Percentiles rank a stretch among this genome's conserved stretches.
These are phyloP conservation scores for Emmonsiellopsis sp. DNA, from an alignment of 2,329 filamentous ascomycete genomes.

Conservation along the genomic window DNA sequence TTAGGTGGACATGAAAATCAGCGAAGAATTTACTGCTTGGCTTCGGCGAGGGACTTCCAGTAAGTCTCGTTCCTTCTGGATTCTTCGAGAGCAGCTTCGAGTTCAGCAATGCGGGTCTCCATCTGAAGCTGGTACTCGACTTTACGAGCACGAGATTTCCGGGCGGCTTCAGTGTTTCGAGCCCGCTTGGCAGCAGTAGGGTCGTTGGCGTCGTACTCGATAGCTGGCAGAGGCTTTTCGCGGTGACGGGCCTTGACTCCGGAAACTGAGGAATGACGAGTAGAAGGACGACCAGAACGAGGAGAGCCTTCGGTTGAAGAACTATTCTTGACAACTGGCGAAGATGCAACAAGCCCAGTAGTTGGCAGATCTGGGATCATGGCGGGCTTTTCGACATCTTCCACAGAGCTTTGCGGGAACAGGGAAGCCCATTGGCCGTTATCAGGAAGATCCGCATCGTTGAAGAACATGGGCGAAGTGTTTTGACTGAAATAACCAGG, in stretches of 20 bases:
- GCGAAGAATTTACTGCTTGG: conserved; percentile 13
- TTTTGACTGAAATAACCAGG: conserved; percentile 62
- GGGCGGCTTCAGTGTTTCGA: conserved; percentile 84
- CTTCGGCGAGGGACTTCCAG: conserved; percentile 27
- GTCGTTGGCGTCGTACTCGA: conserved; percentile 66
- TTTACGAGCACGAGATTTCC: conserved; percentile 86
- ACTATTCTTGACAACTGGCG: conserved; percentile 28
- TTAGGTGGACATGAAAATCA: conserved; percentile 15
- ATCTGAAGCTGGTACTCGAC: conserved; percentile 65
- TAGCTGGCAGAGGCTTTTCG: conserved; percentile 70
- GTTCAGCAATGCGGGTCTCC: conserved; percentile 61
- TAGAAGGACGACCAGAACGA: conserved; percentile 37
- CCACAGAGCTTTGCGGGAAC: conserved; percentile 18
- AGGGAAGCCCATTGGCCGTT: conserved; percentile 62
- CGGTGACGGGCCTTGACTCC: conserved; percentile 67
- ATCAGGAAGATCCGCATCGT: conserved; percentile 45
- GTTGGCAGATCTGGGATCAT: not conserved
- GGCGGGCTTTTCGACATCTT: not conserved
- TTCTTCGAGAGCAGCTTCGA: conserved; percentile 43
- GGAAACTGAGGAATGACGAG: conserved; percentile 58
- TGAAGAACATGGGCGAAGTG: conserved; percentile 67
- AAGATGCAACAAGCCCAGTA: conserved; percentile 12
- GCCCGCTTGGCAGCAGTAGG: conserved; percentile 82
- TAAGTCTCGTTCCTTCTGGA: conserved; percentile 28
- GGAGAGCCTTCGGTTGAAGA: conserved; percentile 32